Evolutionary conservation across 2,329 filamentous ascomycete genomes (phyloP), one percentile per base, ranked within the genome.

Genomic region (Rhinocladiella mackenziei): DNA sequence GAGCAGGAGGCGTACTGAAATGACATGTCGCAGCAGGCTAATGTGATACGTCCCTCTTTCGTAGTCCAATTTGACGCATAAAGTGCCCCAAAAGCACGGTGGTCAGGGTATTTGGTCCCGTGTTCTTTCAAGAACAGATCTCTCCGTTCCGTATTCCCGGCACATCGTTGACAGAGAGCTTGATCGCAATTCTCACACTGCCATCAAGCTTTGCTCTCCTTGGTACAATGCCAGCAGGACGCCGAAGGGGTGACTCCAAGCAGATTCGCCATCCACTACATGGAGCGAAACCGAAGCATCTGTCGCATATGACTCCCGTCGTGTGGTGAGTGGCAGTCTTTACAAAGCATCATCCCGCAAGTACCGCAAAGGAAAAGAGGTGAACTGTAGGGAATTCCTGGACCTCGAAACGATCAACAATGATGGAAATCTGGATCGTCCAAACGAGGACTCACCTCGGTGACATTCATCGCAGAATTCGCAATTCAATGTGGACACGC

Each of bases 401-500:
- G 14, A 26, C 3, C n/a, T n/a, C n/a, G n/a, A n/a, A n/a, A n/a
- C n/a, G n/a, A n/a, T n/a, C n/a, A n/a, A n/a, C n/a, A n/a, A n/a
- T n/a, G n/a, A n/a, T n/a, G n/a, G n/a, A n/a, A n/a, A n/a, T n/a
- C n/a, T n/a, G n/a, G n/a, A n/a, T n/a, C 3, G 5, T 22, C 15
- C 18, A 26, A 26, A 11, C 7, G 17, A 10, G 8, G 3, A 10
- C n/a, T 9, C 19, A 39, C 37, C 37, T 39, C 10, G 11, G n/a
- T 39, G 37, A 19, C 37, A 39, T 18, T 39, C 20, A 10, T 39
- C 37, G 15, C 37, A 39, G 17, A 39, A 39, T 14, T 39, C 37
- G 25, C 23, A 39, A 3, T n/a, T 39, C 23, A 30, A 7, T 3
- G 23, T 19, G 11, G 37, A 39, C 23, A 39, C 26, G 9, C 37